Base-by-base conservation (phyloP, 345 rosid species). In the Corchorus olitorius region DNA sequence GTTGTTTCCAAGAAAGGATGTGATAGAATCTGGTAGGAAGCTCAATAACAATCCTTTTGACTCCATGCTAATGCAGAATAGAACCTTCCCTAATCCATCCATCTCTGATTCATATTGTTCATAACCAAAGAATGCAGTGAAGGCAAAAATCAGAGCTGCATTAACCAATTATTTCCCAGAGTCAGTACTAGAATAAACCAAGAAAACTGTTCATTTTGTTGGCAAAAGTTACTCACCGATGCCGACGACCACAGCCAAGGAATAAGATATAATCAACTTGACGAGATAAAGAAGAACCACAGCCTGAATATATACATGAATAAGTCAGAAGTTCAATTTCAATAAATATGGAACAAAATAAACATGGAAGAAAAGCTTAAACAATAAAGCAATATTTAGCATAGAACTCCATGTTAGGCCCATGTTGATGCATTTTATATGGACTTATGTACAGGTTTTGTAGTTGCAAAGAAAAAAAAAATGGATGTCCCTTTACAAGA, bases 91-190 rank as follows among this genome's bases (percentile, higher is more conserved):
- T 41, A 89, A 19, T 60, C 85, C 90, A 76, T 90, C 86, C 3
- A 93, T 71, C 85, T 89, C 96, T 3, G 70, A 49, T 83, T 93
- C 98, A 43, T 92, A 88, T 87, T 93, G 98, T 84, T 95, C 96
- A 59, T 92, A 92, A 62, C 87, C 70, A 74, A 91, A 92, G 89
- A 93, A 93, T 64, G 80, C 89, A 1, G 97, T 95, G 83, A 93
- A 93, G 16, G 87, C 79, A 69, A 89, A 81, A 22, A 88, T 84
- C 74, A 95, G 80, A 15, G 81, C 99, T 95, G 93, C 89, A 81
- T 78, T 70, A 27, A 5, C 27, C 17, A 56, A 33, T 69, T 78
- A 8, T 5, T 73, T 73, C 71, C 35, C 20, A 76, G 65, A n/a
- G 79, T 84, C 72, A 79, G 72, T 79, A 27, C 19, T 41, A 54